phyloP scores from a whole-genome alignment of 768 basidiomycete genomes.

The Boletales sp. region DNA sequence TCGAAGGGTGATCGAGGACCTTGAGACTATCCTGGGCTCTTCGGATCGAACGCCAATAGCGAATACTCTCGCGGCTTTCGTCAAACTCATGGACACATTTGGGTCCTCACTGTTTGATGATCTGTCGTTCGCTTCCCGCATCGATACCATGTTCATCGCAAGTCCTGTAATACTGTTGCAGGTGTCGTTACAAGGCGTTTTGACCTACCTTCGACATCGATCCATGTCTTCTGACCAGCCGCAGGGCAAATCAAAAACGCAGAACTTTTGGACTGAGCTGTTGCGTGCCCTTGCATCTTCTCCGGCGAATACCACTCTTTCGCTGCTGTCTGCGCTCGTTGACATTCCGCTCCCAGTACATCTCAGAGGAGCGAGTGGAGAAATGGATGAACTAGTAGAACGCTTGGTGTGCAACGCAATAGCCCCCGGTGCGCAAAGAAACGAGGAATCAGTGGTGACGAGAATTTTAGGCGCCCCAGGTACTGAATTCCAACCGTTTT shows the following conservation, averaged over 20 bases:
- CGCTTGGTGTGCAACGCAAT: slow-evolving; percentile 10
- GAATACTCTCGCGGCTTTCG: slow-evolving; percentile 23
- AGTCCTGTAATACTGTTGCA: slow-evolving; percentile 40
- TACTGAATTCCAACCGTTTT: not conserved
- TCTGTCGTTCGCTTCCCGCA: slow-evolving; percentile 34
- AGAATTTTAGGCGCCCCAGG: slow-evolving; percentile 18
- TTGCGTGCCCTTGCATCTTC: slow-evolving; percentile 39
- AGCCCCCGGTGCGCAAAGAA: not conserved
- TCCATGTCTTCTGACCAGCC: slow-evolving; percentile 5
- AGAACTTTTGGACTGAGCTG: slow-evolving; percentile 29
- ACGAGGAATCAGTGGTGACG: not conserved
- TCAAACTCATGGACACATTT: slow-evolving; percentile 50
- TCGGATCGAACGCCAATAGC: not conserved
- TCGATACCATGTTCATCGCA: slow-evolving; percentile 42
- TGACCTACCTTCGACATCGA: slow-evolving; percentile 46
- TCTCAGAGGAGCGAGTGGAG: slow-evolving; percentile 40
- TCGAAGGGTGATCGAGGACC: slow-evolving; percentile 22
- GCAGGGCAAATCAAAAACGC: slow-evolving; percentile 9
- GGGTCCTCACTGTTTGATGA: slow-evolving; percentile 48
- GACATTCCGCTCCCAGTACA: slow-evolving; percentile 39
- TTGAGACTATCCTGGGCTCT: slow-evolving; percentile 13
- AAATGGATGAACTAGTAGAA: slow-evolving; percentile 44
- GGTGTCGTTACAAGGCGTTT: slow-evolving; percentile 41
- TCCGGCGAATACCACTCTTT: slow-evolving; percentile 29
- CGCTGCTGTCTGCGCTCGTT: slow-evolving; percentile 41